These are phyloP conservation scores for Albifimbria verrucaria DNA, from an alignment of 2,329 filamentous ascomycete genomes.

Conservation along the genomic window DNA sequence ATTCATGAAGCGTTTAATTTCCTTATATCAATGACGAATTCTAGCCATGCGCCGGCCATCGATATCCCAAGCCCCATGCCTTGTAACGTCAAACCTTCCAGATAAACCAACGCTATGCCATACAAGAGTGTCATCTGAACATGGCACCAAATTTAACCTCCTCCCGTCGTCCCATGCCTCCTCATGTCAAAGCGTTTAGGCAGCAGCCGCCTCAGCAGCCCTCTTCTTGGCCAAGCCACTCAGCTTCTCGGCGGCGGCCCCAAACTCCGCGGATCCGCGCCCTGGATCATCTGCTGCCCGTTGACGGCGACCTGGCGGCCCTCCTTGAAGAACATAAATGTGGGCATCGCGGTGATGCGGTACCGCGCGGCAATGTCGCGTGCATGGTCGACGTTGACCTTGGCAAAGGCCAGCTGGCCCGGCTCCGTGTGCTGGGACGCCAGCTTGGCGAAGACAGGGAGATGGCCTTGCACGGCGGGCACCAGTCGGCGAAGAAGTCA, in stretches of 20 bases:
- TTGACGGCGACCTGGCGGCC: conserved; percentile 23
- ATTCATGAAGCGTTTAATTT: too few relatives aligned
- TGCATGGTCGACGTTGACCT: conserved; percentile 87
- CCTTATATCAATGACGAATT: too few relatives aligned
- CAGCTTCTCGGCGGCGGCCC: conserved; percentile 35
- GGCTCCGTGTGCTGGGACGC: conserved; percentile 22
- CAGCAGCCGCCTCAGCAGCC: conserved; percentile 15
- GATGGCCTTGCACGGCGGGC: conserved; percentile 46
- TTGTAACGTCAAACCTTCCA: too few relatives aligned
- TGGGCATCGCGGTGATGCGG: conserved; percentile 87
- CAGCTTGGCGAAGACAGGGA: conserved; percentile 38
- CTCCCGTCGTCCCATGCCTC: too few relatives aligned
- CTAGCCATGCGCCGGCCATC: too few relatives aligned
- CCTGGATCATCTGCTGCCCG: conserved; percentile 28
- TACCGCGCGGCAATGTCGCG: conserved; percentile 72
- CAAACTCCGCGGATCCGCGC: conserved; percentile 27
- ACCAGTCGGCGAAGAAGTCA: conserved; percentile 52
- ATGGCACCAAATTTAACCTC: too few relatives aligned
- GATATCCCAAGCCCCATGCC: too few relatives aligned
- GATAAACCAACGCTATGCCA: too few relatives aligned
- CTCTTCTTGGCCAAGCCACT: conserved; percentile 30
- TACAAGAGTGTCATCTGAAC: too few relatives aligned
- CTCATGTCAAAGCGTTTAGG: too few relatives aligned
- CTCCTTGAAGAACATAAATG: conserved; percentile 83
- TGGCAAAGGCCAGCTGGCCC: conserved; percentile 70